These are phyloP conservation scores for Sugiyamaella grinbergsii DNA, from an alignment of 1,139 yeast genomes.

Conservation along the genomic window DNA sequence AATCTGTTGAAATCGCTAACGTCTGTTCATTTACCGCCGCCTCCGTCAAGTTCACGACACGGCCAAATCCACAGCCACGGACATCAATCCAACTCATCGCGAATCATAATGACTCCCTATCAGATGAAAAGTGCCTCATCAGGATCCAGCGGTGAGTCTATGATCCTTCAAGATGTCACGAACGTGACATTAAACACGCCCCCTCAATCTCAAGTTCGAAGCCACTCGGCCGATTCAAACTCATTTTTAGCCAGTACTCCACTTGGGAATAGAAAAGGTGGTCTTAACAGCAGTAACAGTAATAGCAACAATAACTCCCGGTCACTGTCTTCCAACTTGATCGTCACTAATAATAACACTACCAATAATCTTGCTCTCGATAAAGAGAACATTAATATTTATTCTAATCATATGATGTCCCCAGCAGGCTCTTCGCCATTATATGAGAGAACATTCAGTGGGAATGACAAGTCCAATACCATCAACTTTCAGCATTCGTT, in stretches of 20 bases:
- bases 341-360: slow-evolving; percentile 22
- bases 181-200: slow-evolving; percentile 24
- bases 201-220: slow-evolving; percentile 27
- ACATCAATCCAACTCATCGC: slow-evolving; percentile 17
- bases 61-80: slow-evolving; percentile 2
- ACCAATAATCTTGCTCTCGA: slow-evolving; percentile 14
- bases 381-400: slow-evolving; percentile 25
- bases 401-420: slow-evolving; percentile 26
- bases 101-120: slow-evolving; percentile 19
- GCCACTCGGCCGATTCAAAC: background rate
- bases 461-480: background rate
- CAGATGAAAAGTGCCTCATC: slow-evolving; percentile 4
- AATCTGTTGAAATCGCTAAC: slow-evolving; percentile 48
- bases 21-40: slow-evolving; percentile 50
- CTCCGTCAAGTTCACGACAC: slow-evolving; percentile 39
- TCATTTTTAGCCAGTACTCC: slow-evolving; percentile 28
- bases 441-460: slow-evolving; percentile 19
- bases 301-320: background rate
- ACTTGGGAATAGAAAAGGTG: slow-evolving; percentile 25
- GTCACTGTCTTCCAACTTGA: background rate
- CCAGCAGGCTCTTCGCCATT: slow-evolving; percentile 29
- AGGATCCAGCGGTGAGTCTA: background rate
- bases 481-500: background rate
- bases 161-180: slow-evolving; percentile 29
- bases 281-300: slow-evolving; percentile 3